Evolutionary conservation across 352 stramenopile species (phyloP).

Genomic region (Saprolegnia parasitica): DNA sequence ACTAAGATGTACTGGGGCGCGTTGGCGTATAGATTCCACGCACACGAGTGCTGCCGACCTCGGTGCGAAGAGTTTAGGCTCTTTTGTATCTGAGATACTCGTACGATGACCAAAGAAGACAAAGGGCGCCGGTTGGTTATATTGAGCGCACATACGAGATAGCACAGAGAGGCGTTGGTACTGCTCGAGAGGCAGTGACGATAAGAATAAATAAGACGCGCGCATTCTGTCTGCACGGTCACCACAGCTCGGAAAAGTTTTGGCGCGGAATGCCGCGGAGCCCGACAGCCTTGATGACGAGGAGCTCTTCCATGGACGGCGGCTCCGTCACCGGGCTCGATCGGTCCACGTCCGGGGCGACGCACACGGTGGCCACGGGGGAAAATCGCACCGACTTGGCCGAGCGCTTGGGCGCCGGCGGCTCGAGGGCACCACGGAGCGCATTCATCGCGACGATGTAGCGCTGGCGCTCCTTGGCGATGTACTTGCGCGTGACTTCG

Average conservation of each 20-base stretch:
- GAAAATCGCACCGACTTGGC: conserved; percentile 16
- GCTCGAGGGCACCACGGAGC: not conserved
- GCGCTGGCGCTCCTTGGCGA: conserved; percentile 18
- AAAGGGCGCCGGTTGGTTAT: not conserved
- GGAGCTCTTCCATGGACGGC: conserved; percentile 2
- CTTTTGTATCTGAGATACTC: too few relatives aligned
- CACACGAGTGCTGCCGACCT: too few relatives aligned
- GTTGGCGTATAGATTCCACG: too few relatives aligned
- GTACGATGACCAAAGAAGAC: conserved; percentile 1
- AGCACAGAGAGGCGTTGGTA: not conserved
- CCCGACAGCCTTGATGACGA: conserved; percentile 25
- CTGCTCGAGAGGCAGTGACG: not conserved
- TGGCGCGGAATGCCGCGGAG: conserved; percentile 5
- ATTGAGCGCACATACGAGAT: not conserved
- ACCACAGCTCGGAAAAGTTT: conserved; percentile 29
- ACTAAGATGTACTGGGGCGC: too few relatives aligned
- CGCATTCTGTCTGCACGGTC: not conserved
- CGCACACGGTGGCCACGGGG: not conserved
- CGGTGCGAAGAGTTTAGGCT: too few relatives aligned
- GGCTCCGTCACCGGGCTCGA: not conserved
- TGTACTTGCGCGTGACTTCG: conserved; percentile 12
- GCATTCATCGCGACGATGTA: conserved; percentile 4
- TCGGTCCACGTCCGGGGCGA: conserved; percentile 14
- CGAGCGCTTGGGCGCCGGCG: not conserved
- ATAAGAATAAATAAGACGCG: conserved; percentile 12